Conservation (phyloP, 78 protist genomes). For the Monosiga brevicollis region DNA sequence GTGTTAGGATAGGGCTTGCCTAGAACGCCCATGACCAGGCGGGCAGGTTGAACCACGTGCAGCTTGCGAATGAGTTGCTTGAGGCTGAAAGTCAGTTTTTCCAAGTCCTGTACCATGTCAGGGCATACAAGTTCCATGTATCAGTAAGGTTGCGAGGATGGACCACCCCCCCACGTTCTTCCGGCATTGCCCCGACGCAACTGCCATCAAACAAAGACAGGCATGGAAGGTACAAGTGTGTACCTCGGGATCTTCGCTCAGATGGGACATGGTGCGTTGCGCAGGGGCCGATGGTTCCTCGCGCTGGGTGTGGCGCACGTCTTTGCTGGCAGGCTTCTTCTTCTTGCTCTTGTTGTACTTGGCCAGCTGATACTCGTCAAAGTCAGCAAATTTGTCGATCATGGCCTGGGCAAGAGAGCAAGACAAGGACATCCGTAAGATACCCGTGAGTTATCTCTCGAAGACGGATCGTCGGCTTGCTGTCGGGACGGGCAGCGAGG, state of each 20-base stretch:
- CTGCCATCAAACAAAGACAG: too few relatives aligned
- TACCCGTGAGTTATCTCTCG: too few relatives aligned
- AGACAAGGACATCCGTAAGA: background rate
- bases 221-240: too few relatives aligned
- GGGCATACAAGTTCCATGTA: background rate
- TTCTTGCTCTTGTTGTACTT: slow-evolving; percentile 74
- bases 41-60: slow-evolving; percentile 60
- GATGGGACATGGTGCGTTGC: too few relatives aligned
- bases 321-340: slow-evolving; percentile 47
- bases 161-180: too few relatives aligned
- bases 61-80: slow-evolving; percentile 64
- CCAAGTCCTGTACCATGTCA: background rate
- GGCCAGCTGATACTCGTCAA: slow-evolving; percentile 69
- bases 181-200: too few relatives aligned
- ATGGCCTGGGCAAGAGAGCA: slow-evolving; percentile 61
- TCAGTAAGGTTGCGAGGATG: background rate
- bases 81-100: slow-evolving; percentile 18
- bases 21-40: slow-evolving; percentile 52
- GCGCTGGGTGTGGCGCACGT: too few relatives aligned
- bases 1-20: slow-evolving; percentile 68
- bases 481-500: background rate
- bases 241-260: too few relatives aligned
- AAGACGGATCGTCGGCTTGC: too few relatives aligned
- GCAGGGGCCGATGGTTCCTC: too few relatives aligned
- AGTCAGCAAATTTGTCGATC: slow-evolving; percentile 54